Conservation (phyloP, 306 rosid genomes). For the Cucumis cinereus region DNA sequence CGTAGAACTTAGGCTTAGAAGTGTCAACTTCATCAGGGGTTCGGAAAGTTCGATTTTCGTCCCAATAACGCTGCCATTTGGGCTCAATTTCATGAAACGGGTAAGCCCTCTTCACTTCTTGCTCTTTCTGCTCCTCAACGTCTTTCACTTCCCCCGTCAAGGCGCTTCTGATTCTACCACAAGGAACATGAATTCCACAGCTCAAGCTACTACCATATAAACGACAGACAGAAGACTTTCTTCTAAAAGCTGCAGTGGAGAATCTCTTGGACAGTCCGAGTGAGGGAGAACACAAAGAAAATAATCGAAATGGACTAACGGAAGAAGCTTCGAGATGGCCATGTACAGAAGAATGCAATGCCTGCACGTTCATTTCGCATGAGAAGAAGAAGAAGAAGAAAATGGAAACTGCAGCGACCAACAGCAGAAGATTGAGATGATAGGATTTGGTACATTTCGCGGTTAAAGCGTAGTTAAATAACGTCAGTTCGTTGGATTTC, state of each 20-base stretch:
- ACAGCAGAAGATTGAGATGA: constrained; percentile 8
- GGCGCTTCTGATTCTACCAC: constrained; percentile 16
- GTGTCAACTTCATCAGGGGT: constrained; percentile 76
- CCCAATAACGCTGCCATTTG: constrained; percentile 91
- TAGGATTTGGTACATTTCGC: constrained; percentile 5
- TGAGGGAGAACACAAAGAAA: constrained; percentile 13
- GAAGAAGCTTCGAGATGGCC: constrained; percentile 16
- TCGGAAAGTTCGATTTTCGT: constrained; percentile 50
- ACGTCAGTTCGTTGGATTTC: background rate
- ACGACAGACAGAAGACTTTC: constrained; percentile 10
- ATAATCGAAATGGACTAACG: constrained; percentile 9
- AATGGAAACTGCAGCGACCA: background rate
- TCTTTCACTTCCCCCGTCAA: constrained; percentile 13
- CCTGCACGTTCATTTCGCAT: constrained; percentile 34
- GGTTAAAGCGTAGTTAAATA: background rate
- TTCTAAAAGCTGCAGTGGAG: constrained; percentile 7
- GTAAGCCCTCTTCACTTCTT: constrained; percentile 35
- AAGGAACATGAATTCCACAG: constrained; percentile 3
- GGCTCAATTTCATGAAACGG: constrained; percentile 72
- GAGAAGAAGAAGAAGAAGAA: constrained; percentile 6
- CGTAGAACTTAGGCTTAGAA: constrained; percentile 82
- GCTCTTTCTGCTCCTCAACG: constrained; percentile 25
- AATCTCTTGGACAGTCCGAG: constrained; percentile 18
- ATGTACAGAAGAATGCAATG: constrained; percentile 11
- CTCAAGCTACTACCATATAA: constrained; percentile 13